Evolutionary conservation across 75 land plant species (phyloP).

Genomic region (Gnetum montanum): DNA sequence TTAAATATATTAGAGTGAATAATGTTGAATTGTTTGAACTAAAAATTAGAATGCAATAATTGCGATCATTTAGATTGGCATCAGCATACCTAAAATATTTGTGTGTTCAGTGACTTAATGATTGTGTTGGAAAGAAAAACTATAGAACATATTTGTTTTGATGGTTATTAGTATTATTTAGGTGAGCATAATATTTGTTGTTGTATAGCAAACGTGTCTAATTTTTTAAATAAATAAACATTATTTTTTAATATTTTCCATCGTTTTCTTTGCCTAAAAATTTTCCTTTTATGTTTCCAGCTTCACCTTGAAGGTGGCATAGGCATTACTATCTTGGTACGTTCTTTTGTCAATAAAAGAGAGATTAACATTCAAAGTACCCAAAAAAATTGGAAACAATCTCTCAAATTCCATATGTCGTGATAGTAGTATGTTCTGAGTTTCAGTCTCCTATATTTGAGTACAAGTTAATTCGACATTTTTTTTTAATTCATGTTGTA

Average conservation of each 20-base stretch:
- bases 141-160: constrained; percentile 74
- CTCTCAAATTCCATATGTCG: constrained; percentile 61
- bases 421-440: constrained; percentile 66
- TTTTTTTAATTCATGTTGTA: too few relatives aligned
- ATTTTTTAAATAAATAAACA: not conserved
- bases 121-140: constrained; percentile 93
- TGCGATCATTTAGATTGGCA: too few relatives aligned
- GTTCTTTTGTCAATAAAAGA: constrained; percentile 66
- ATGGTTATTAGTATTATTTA: constrained; percentile 82
- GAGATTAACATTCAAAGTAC: constrained; percentile 35
- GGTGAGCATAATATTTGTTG: constrained; percentile 53
- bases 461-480: too few relatives aligned
- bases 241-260: not conserved
- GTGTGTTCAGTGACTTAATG: constrained; percentile 82
- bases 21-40: not conserved
- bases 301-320: constrained; percentile 62
- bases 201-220: too few relatives aligned
- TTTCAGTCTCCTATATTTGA: too few relatives aligned
- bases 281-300: constrained; percentile 23
- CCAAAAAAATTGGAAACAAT: constrained; percentile 72
- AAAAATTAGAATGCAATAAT: too few relatives aligned
- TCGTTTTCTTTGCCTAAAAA: not conserved
- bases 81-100: not conserved
- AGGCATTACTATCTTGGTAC: constrained; percentile 75
- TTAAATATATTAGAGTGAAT: not conserved